A percentile compares a stretch with the other conserved stretches of the same genome.
Conservation (phyloP, 768 basidiomycete species). For the Tulasnella sp. region DNA sequence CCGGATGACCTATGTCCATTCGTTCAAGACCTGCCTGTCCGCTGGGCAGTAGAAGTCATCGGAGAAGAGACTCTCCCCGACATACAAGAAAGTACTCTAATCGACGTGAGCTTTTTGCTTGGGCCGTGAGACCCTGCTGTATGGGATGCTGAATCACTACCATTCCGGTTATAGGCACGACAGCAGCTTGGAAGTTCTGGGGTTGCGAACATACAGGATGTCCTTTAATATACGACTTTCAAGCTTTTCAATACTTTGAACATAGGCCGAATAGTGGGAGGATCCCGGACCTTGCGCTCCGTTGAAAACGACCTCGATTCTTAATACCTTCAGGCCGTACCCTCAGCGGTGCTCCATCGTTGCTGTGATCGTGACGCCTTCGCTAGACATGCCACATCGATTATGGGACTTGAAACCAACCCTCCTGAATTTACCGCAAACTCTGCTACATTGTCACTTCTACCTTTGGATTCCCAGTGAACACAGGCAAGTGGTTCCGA, state of each 20-base stretch:
- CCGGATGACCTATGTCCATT: slow-evolving; percentile 75
- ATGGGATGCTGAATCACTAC: not conserved
- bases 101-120: slow-evolving; percentile 13
- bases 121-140: too few species aligned
- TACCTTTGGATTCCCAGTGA: not conserved
- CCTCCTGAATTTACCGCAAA: too few species aligned
- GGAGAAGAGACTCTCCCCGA: slow-evolving; percentile 7
- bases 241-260: not conserved
- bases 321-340: too few species aligned
- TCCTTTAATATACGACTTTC: not conserved
- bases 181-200: not conserved
- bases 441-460: not conserved
- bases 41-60: not conserved
- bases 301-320: too few species aligned
- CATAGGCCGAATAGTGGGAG: too few species aligned
- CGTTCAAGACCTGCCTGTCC: slow-evolving; percentile 54
- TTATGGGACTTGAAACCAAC: too few species aligned
- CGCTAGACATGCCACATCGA: too few species aligned
- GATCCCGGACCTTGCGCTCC: too few species aligned
- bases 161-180: not conserved
- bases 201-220: not conserved
- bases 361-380: too few species aligned
- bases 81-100: slow-evolving; percentile 15
- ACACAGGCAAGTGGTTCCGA: too few species aligned
- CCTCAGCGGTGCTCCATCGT: too few species aligned